These are phyloP conservation scores for Hymenotorrendiella dingleyae DNA, from an alignment of 2,329 filamentous ascomycete species.

Conservation along the genomic window DNA sequence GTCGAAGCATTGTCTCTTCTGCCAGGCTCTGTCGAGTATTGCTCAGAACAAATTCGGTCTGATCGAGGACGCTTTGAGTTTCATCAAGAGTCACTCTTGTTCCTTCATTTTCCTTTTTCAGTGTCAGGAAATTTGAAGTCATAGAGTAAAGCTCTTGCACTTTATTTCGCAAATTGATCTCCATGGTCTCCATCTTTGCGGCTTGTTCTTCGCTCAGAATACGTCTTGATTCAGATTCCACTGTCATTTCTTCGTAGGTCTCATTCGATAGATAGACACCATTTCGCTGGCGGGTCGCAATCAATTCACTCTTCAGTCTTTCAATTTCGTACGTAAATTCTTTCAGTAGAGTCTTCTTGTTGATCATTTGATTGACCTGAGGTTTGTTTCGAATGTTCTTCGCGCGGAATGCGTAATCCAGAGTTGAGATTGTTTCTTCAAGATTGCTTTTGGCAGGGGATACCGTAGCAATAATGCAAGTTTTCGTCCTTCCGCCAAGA, in stretches of 20 bases:
- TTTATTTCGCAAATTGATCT: slow-evolving; percentile 85
- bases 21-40: slow-evolving; percentile 70
- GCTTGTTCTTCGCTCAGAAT: slow-evolving; percentile 90
- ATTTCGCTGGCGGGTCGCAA: slow-evolving; percentile 86
- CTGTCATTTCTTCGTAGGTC: slow-evolving; percentile 82
- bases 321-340: slow-evolving; percentile 94
- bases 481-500: slow-evolving; percentile 90
- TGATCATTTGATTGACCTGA: slow-evolving; percentile 85
- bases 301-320: slow-evolving; percentile 87
- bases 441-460: slow-evolving; percentile 93
- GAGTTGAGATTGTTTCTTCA: slow-evolving; percentile 95
- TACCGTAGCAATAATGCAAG: slow-evolving; percentile 95
- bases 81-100: slow-evolving; percentile 67
- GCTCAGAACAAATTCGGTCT: slow-evolving; percentile 78
- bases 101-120: slow-evolving; percentile 86
- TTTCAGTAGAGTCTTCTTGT: slow-evolving; percentile 84
- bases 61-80: slow-evolving; percentile 74
- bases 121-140: slow-evolving; percentile 76
- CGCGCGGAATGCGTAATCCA: slow-evolving; percentile 95
- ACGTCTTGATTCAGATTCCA: slow-evolving; percentile 83
- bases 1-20: slow-evolving; percentile 73
- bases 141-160: slow-evolving; percentile 85
- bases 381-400: slow-evolving; percentile 99
- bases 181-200: slow-evolving; percentile 87
- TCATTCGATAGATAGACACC: slow-evolving; percentile 91